phyloP scores from a whole-genome alignment of 768 basidiomycete species.

The Collybia nuda region DNA sequence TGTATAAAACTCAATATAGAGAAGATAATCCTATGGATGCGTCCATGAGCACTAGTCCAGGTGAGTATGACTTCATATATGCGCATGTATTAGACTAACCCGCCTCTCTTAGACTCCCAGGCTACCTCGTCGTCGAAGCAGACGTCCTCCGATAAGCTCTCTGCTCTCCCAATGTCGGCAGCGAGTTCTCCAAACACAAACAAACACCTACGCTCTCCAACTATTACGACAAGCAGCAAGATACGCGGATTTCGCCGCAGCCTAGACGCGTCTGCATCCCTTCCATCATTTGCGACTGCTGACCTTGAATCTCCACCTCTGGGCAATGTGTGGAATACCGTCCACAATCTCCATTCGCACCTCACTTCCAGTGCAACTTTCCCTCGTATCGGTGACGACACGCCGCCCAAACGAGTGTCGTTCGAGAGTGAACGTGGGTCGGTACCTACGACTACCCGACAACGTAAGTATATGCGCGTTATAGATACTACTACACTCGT shows the following conservation, averaged over 20 bases:
- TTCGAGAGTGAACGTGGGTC: slow-evolving; percentile 54
- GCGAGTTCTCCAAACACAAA: slow-evolving; percentile 30
- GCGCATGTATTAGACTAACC: no score
- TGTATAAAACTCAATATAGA: no score
- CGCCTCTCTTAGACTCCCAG: slow-evolving; percentile 20
- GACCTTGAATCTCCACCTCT: slow-evolving; percentile 22
- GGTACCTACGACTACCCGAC: slow-evolving; percentile 33
- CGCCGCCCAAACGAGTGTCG: slow-evolving; percentile 51
- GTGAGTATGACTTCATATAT: no score
- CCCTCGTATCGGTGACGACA: slow-evolving; percentile 30
- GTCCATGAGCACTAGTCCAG: no score
- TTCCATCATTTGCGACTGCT: slow-evolving; percentile 35
- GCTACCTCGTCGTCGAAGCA: slow-evolving; percentile 46
- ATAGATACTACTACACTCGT: not conserved
- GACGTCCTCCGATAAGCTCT: slow-evolving; percentile 44
- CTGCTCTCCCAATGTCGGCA: slow-evolving; percentile 32
- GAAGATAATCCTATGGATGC: no score
- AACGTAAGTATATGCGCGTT: slow-evolving; percentile 29
- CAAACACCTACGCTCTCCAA: slow-evolving; percentile 30
- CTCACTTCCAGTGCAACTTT: slow-evolving; percentile 9
- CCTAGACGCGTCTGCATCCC: slow-evolving; percentile 40
- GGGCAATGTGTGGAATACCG: slow-evolving; percentile 20
- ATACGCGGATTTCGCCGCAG: slow-evolving; percentile 34
- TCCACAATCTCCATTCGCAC: slow-evolving; percentile 2
- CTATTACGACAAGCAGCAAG: slow-evolving; percentile 26